phyloP scores from a whole-genome alignment of 1,284 basidiomycete species.

The Tylopilus sp. region DNA sequence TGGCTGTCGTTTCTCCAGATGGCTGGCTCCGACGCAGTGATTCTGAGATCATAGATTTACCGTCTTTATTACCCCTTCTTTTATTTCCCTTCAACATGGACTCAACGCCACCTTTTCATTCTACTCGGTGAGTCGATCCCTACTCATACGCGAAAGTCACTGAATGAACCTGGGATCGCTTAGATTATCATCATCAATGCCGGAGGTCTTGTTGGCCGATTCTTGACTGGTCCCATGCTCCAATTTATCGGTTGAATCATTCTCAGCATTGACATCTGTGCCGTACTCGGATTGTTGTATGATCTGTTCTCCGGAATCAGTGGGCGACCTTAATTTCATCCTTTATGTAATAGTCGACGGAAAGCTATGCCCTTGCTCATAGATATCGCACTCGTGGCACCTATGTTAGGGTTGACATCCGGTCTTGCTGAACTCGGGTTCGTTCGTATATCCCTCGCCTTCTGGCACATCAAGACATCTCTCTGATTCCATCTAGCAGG shows the following conservation, averaged over 20 bases:
- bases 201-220: constrained; percentile 48
- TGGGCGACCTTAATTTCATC: no score
- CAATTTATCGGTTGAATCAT: constrained; percentile 52
- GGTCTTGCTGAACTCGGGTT: neutral
- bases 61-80: constrained; percentile 42
- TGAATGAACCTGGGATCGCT: no score
- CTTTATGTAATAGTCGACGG: no score
- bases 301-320: constrained; percentile 61
- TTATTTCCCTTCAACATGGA: constrained; percentile 41
- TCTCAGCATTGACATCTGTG: constrained; percentile 44
- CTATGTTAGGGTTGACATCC: neutral
- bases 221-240: constrained; percentile 38
- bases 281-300: constrained; percentile 59
- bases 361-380: no score
- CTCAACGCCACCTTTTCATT: constrained; percentile 37
- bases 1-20: no score
- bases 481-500: no score
- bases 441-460: neutral
- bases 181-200: constrained; percentile 59
- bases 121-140: constrained; percentile 34
- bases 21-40: neutral
- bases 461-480: no score
- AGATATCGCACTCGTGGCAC: neutral
- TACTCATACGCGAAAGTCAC: no score
- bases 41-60: constrained; percentile 4